Conservation (phyloP, 495 filamentous ascomycete genomes). For the Coniosporium apollinis region DNA sequence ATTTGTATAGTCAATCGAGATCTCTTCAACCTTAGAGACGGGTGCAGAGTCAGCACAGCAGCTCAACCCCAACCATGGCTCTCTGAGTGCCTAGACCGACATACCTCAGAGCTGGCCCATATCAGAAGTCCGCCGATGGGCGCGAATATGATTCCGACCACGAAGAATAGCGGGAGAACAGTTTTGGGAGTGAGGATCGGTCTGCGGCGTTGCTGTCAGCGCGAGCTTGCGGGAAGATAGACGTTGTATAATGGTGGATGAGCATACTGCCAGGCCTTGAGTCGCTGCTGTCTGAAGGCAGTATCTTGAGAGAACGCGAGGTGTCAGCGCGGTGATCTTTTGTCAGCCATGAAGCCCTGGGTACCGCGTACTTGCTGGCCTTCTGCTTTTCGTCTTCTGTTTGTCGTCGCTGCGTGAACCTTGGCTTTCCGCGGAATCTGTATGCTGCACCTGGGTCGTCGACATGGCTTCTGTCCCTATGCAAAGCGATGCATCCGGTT, state of each 20-base stretch:
- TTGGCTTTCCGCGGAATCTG: conserved; percentile 28
- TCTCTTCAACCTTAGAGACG: conserved; percentile 59
- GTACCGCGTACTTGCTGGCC: conserved; percentile 56
- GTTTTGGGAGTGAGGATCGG: conserved; percentile 89
- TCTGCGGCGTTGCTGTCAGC: conserved; percentile 26
- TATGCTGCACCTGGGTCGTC: conserved; percentile 19
- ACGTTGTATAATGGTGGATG: conserved; percentile 1
- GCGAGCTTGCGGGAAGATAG: no score
- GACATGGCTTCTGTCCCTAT: conserved; percentile 16
- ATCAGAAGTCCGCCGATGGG: conserved; percentile 72
- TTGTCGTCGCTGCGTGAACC: conserved; percentile 28
- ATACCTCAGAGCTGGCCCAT: conserved; percentile 63
- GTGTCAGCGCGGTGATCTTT: conserved; percentile 2
- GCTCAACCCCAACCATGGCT: no score
- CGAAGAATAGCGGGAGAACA: conserved; percentile 78
- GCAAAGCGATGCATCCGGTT: background rate
- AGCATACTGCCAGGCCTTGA: conserved; percentile 88
- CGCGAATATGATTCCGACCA: conserved; percentile 70
- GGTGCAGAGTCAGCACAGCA: conserved; percentile 5
- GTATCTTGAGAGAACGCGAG: conserved; percentile 40
- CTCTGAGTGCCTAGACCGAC: conserved; percentile 2
- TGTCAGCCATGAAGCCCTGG: conserved; percentile 1
- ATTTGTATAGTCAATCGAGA: conserved; percentile 75
- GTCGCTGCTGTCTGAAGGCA: conserved; percentile 75
- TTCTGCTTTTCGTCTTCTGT: conserved; percentile 72